Evolutionary conservation across 805 yeast species (phyloP).

Genomic region (Alloascoidea hylecoeti): DNA sequence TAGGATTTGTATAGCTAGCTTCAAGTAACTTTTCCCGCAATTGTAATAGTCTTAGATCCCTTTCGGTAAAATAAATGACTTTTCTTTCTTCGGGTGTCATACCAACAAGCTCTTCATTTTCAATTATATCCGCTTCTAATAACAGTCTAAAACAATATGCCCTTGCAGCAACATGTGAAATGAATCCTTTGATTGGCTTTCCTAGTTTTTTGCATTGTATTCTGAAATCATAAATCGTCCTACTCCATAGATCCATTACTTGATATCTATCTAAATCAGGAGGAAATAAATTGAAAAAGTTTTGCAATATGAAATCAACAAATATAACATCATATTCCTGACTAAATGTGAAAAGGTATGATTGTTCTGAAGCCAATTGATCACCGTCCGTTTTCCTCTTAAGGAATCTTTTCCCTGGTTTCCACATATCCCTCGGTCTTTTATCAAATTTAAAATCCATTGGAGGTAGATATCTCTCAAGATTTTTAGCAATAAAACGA

Average conservation of each 20-base stretch:
- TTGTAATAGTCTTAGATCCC: not conserved
- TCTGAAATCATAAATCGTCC: not conserved
- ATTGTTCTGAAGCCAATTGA: not conserved
- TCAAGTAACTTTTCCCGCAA: not conserved
- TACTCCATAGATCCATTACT: not conserved
- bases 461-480: conserved; percentile 1
- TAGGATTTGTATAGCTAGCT: not conserved
- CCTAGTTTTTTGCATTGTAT: not conserved
- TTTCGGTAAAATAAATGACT: not conserved
- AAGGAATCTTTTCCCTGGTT: not conserved
- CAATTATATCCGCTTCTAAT: not conserved
- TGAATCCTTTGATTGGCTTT: not conserved
- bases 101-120: not conserved
- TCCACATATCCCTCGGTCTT: not conserved
- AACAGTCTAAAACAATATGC: not conserved
- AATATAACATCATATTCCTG: conserved; percentile 1
- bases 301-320: not conserved
- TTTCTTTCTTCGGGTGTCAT: not conserved
- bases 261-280: not conserved
- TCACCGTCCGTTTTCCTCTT: not conserved
- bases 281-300: not conserved
- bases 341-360: not conserved
- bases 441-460: not conserved
- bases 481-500: not conserved
- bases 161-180: not conserved